phyloP scores from a whole-genome alignment of 2,329 filamentous ascomycete species.

The Knufia petricola region DNA sequence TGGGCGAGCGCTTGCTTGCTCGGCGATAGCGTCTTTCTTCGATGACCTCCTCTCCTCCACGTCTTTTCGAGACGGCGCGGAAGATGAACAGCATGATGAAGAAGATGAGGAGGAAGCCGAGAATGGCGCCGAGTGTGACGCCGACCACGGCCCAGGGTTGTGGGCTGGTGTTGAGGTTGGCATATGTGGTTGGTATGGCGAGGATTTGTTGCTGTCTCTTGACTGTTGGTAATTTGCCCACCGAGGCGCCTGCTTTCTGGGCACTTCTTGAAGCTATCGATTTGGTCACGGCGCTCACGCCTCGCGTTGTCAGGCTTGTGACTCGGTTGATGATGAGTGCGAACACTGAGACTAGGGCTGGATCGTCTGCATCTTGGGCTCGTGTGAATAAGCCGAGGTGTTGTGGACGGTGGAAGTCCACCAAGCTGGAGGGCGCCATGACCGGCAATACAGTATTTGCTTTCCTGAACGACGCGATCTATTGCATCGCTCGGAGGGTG shows the following conservation, averaged over 20 bases:
- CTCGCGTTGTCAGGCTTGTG: constrained; percentile 11
- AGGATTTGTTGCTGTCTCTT: constrained; percentile 25
- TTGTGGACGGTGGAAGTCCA: background rate
- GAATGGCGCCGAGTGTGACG: constrained; percentile 39
- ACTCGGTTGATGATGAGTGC: constrained; percentile 17
- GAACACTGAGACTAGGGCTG: constrained; percentile 18
- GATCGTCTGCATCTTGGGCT: constrained; percentile 5
- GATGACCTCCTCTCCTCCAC: background rate
- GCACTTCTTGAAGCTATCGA: background rate
- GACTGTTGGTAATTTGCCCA: background rate
- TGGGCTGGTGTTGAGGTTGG: constrained; percentile 43
- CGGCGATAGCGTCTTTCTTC: constrained; percentile 2
- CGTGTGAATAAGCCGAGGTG: background rate
- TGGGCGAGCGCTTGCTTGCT: background rate
- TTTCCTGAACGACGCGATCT: background rate
- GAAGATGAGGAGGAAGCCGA: constrained; percentile 45
- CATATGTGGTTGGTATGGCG: constrained; percentile 54
- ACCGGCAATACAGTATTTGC: too few relatives aligned
- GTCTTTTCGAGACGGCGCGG: background rate
- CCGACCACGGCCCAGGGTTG: constrained; percentile 37
- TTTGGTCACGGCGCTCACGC: background rate
- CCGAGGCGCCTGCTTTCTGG: background rate
- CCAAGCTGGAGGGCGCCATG: background rate
- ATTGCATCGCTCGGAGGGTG: background rate
- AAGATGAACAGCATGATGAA: constrained; percentile 32